Base-by-base conservation (phyloP, 257 asterid species). In the Solanum ahanhuiri region DNA sequence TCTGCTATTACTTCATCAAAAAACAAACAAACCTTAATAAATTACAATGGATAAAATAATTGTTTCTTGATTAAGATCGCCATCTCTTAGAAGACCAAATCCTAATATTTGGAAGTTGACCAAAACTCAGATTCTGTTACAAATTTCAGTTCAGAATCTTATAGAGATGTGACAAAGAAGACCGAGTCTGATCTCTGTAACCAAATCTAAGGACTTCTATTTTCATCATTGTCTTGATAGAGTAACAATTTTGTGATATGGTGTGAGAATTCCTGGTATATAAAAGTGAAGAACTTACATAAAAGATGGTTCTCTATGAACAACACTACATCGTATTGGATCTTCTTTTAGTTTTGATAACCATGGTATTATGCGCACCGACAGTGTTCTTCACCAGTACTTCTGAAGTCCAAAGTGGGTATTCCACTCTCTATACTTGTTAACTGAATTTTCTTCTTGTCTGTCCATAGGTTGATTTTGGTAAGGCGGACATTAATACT, bases 401-500 rank as follows among this genome's bases (percentile, higher is more conserved):
- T 77, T 43, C 15, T 77, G 83, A 43, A 77, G 39, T 77, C 25
- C 64, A 43, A 23, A 79, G 84, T 45, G 41, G 6, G 43, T 81
- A 30, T 18, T 15, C 14, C 30, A 64, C 81, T 73, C 73, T 28
- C 9, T 28, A 17, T 25, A 10, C 9, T 12, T 35, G n/a, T 75
- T 85, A 31, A 79, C 34, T 37, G 43, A 41, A 64, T 31, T 14
- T 58, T 66, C 23, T 85, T 58, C 43, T 48, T 30, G 67, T 28
- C 39, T 4, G 35, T 28, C 67, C 81, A 73, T 72, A 96, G 98
- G 96, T 93, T 82, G 89, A 89, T 89, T 87, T 96, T 37, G 87
- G 83, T 43, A 17, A 85, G 84, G n/a, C 41, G 9, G 91, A 86
- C 81, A 85, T 79, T 87, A 93, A 87, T 73, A 58, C 87, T 33